Evolutionary conservation across 148 eudicot species (phyloP).

Genomic region (Rhododendron molle): DNA sequence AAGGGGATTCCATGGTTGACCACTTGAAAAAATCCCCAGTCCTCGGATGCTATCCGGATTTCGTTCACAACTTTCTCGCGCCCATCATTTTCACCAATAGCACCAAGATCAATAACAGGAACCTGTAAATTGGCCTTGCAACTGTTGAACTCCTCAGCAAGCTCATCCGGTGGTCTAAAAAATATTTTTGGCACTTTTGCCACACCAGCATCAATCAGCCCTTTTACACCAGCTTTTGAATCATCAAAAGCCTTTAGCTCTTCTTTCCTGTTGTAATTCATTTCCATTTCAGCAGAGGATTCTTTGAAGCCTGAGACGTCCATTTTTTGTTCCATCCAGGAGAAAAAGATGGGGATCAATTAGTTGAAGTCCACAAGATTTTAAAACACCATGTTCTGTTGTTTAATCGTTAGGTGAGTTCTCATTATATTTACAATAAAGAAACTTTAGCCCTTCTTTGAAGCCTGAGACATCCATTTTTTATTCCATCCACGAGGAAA

Average conservation of each 20-base stretch:
- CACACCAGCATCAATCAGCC: constrained; percentile 16
- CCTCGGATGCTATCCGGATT: constrained; percentile 17
- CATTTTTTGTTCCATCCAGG: neutral
- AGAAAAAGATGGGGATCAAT: neutral
- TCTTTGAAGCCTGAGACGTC: constrained; percentile 2
- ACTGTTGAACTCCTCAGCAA: neutral
- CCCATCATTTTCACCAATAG: neutral
- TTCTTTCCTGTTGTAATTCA: constrained; percentile 15
- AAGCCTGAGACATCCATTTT: no score
- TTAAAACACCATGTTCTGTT: neutral
- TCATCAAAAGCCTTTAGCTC: constrained; percentile 39
- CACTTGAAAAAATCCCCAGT: neutral
- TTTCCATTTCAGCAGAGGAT: neutral
- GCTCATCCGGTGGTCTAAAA: constrained; percentile 20
- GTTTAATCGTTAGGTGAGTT: neutral
- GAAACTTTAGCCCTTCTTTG: no score
- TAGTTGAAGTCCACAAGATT: neutral
- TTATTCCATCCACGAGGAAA: no score
- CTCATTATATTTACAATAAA: no score
- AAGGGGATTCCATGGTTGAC: neutral
- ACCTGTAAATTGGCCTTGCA: neutral
- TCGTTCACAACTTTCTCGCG: neutral
- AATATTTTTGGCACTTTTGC: constrained; percentile 26
- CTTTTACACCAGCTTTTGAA: constrained; percentile 43
- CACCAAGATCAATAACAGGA: neutral